Evolutionary conservation across 148 eudicot genomes (phyloP).

Genomic region (Beta vulgaris): DNA sequence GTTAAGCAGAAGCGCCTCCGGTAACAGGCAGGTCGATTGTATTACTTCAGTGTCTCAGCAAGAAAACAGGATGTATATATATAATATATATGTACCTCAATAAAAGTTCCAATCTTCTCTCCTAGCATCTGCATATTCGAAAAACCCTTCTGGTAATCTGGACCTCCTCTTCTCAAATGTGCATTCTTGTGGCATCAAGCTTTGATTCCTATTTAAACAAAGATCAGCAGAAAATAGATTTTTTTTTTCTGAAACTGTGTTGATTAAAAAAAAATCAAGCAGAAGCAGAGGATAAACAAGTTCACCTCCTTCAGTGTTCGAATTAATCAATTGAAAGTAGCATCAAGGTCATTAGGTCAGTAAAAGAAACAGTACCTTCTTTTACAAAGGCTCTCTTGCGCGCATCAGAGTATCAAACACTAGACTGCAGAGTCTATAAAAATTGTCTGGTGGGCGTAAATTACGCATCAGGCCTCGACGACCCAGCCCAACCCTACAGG

Average conservation of each 20-base stretch:
- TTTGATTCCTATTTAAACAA: conserved; percentile 40
- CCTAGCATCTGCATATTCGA: conserved; percentile 87
- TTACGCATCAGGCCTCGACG: no score
- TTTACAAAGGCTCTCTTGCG: conserved; percentile 76
- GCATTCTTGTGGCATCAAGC: conserved; percentile 63
- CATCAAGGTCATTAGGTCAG: no score
- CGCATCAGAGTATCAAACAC: conserved; percentile 87
- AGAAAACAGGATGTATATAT: neutral
- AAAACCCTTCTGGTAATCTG: conserved; percentile 93
- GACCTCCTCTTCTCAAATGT: conserved; percentile 97
- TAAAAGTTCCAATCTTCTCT: conserved; percentile 87
- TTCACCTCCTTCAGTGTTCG: conserved; percentile 43
- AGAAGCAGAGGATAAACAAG: neutral
- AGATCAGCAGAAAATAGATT: conserved; percentile 1
- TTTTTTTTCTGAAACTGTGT: neutral
- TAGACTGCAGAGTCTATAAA: conserved; percentile 52
- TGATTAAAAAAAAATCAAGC: neutral
- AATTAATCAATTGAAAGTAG: no score
- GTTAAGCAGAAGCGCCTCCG: no score
- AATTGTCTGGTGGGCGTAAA: neutral
- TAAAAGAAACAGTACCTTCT: no score
- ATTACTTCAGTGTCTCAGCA: no score
- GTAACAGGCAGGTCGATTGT: no score
- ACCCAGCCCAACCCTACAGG: no score
- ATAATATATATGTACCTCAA: no score